Percentiles rank a stretch among this genome's conserved stretches.
phyloP scores from a whole-genome alignment of 2,329 filamentous ascomycete genomes.

The Helotiales sp. region DNA sequence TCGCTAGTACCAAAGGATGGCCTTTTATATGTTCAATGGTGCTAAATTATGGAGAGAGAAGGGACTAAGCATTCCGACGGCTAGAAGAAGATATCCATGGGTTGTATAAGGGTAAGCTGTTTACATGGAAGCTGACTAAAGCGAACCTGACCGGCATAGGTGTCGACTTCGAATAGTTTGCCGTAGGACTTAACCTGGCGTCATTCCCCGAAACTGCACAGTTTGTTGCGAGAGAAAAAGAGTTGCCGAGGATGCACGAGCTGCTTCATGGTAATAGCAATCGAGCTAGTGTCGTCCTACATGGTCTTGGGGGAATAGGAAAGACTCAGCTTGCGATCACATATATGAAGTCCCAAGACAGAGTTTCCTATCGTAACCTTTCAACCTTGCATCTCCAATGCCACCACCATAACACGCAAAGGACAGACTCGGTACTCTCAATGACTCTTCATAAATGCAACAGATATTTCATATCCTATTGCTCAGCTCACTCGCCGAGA shows the following conservation, averaged over 20 bases:
- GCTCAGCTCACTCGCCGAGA: too few species aligned
- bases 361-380: too few species aligned
- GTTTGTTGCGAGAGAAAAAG: slow-evolving; percentile 35
- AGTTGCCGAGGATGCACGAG: slow-evolving; percentile 35
- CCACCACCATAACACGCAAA: too few species aligned
- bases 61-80: not conserved
- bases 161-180: slow-evolving; percentile 26
- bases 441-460: too few species aligned
- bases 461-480: too few species aligned
- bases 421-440: too few species aligned
- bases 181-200: slow-evolving; percentile 33
- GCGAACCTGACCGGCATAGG: slow-evolving; percentile 12
- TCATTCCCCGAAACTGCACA: slow-evolving; percentile 29
- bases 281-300: slow-evolving; percentile 9
- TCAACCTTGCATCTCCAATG: too few species aligned
- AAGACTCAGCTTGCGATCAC: slow-evolving; percentile 16
- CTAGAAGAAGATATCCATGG: slow-evolving; percentile 10
- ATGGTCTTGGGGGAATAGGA: slow-evolving; percentile 8
- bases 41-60: slow-evolving; percentile 40
- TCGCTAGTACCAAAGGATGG: slow-evolving; percentile 34
- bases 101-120: slow-evolving; percentile 7
- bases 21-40: slow-evolving; percentile 43
- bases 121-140: slow-evolving; percentile 14
- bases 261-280: slow-evolving; percentile 28
- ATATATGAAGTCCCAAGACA: slow-evolving; percentile 38